Conservation (phyloP, 2,329 filamentous ascomycete genomes). For the Arthroderma sp. region DNA sequence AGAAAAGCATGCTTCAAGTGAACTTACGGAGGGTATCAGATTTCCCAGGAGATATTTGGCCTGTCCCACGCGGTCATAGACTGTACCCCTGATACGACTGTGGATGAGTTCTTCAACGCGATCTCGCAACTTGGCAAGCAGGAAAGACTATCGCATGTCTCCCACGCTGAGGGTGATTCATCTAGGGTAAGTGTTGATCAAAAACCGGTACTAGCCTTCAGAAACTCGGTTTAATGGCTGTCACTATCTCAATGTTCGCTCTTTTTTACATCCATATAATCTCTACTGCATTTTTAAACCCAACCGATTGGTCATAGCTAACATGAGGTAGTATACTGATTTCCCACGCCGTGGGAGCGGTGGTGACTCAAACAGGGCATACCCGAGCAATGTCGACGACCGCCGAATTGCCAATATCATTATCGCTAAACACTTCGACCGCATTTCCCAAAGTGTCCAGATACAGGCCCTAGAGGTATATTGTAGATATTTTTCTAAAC, state of each 20-base stretch:
- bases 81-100: constrained; percentile 59
- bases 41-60: constrained; percentile 59
- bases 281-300: too few species aligned
- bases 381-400: constrained; percentile 32
- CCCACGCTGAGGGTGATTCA: neutral
- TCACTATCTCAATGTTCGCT: neutral
- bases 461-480: constrained; percentile 57
- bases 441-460: constrained; percentile 63
- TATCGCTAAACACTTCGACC: constrained; percentile 67
- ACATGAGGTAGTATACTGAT: neutral
- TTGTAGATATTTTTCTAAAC: neutral
- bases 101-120: constrained; percentile 67
- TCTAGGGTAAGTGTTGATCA: neutral
- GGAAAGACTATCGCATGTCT: neutral
- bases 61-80: constrained; percentile 58
- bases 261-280: too few species aligned
- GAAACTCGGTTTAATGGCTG: neutral
- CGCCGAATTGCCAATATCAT: constrained; percentile 66
- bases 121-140: constrained; percentile 40
- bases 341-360: neutral
- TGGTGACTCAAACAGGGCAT: too few species aligned
- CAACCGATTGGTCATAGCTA: too few species aligned
- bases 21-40: constrained; percentile 31
- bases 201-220: too few species aligned
- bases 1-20: neutral